These are phyloP conservation scores for Castanea sativa DNA, from an alignment of 306 rosid genomes.

Conservation along the genomic window DNA sequence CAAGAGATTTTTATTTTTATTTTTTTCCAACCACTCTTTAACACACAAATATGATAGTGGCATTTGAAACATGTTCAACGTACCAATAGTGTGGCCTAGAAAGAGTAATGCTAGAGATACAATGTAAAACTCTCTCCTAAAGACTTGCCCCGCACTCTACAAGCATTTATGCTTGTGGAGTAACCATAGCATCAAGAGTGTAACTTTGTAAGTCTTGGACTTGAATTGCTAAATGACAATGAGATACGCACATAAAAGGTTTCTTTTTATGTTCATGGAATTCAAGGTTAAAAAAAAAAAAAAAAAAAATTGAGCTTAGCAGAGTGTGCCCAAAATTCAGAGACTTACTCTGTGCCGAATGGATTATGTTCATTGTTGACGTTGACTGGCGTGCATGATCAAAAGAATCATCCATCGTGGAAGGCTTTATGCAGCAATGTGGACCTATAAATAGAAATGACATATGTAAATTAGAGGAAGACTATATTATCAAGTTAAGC, in stretches of 20 bases:
- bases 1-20: no score
- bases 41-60: not conserved
- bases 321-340: not conserved
- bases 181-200: no score
- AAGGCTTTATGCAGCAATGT: constrained; percentile 64
- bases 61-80: not conserved
- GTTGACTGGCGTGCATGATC: constrained; percentile 84
- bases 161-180: no score
- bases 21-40: no score
- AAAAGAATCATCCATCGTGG: constrained; percentile 56
- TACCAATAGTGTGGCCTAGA: not conserved
- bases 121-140: no score
- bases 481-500: not conserved
- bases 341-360: constrained; percentile 74
- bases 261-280: no score
- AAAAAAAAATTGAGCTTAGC: not conserved
- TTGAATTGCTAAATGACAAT: no score
- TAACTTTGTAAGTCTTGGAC: no score
- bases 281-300: no score
- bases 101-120: not conserved
- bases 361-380: constrained; percentile 83
- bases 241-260: no score
- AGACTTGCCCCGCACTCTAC: no score
- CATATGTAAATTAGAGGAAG: not conserved
- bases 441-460: constrained; percentile 37